Percentiles rank a stretch among this genome's conserved stretches.
Conservation (phyloP, 2,329 filamentous ascomycete species). For the Cladosporium oxysporum region DNA sequence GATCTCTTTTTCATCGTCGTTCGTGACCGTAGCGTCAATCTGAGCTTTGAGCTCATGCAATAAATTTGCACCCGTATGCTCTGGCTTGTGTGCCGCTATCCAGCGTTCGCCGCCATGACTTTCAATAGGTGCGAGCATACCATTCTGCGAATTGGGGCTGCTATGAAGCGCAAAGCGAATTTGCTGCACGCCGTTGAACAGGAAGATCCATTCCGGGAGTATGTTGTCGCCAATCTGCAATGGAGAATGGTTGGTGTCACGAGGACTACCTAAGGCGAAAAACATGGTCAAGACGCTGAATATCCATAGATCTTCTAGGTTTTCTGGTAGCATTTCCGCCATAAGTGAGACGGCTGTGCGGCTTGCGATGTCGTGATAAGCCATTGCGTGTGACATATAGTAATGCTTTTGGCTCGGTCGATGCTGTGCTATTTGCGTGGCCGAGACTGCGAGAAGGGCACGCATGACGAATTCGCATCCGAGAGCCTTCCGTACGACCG, state of each 20-base stretch:
- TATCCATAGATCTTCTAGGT: constrained; percentile 8
- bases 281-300: constrained; percentile 6
- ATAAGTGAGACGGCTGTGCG: not conserved
- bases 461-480: constrained; percentile 9
- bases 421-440: constrained; percentile 3
- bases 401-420: not conserved
- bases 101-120: not conserved
- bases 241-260: not conserved
- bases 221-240: not conserved
- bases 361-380: constrained; percentile 6
- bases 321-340: not conserved
- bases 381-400: constrained; percentile 8
- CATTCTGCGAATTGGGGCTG: not conserved
- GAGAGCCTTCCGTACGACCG: not conserved
- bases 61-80: not conserved
- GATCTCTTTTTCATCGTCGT: not conserved
- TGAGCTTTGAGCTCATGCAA: not conserved
- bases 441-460: constrained; percentile 9
- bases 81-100: not conserved
- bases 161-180: not conserved
- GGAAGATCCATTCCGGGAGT: not conserved
- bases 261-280: constrained; percentile 5
- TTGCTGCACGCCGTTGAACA: constrained; percentile 14
- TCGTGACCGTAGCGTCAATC: not conserved
- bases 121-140: constrained; percentile 2